A percentile compares a stretch with the other conserved stretches of the same genome.
Conservation (phyloP, 495 filamentous ascomycete genomes). For the Penicillium steckii region DNA sequence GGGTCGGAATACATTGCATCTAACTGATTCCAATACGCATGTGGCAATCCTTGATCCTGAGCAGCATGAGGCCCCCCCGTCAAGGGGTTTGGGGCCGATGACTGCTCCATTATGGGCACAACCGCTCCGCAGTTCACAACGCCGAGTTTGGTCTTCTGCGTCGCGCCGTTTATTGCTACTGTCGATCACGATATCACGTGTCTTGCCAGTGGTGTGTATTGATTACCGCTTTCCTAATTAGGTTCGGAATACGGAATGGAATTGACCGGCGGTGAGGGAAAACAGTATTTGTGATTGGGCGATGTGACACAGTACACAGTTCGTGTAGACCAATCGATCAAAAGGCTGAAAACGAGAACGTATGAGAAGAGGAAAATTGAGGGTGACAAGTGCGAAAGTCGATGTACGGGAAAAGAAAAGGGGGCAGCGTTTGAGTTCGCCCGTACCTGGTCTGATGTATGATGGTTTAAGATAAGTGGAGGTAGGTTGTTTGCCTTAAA, state of each 20-base stretch:
- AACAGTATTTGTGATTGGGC: neutral
- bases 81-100: constrained; percentile 34
- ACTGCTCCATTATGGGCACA: constrained; percentile 41
- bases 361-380: neutral
- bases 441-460: constrained; percentile 2
- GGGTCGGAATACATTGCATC: constrained; percentile 35
- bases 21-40: constrained; percentile 41
- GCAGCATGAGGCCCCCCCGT: constrained; percentile 30
- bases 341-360: neutral
- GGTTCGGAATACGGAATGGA: neutral
- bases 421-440: neutral
- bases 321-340: too few species aligned
- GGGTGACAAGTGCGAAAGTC: neutral
- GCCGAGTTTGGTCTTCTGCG: constrained; percentile 12
- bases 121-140: constrained; percentile 4
- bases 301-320: neutral
- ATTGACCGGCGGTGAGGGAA: neutral
- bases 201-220: neutral
- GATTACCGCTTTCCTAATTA: neutral
- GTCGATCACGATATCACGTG: neutral
- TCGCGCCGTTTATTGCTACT: constrained; percentile 16
- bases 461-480: neutral
- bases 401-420: neutral
- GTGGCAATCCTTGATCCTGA: constrained; percentile 24
- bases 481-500: neutral